Evolutionary conservation across 305 asterid genomes (phyloP), one percentile per base, ranked within the genome.

Genomic region (Ilex paraguariensis): DNA sequence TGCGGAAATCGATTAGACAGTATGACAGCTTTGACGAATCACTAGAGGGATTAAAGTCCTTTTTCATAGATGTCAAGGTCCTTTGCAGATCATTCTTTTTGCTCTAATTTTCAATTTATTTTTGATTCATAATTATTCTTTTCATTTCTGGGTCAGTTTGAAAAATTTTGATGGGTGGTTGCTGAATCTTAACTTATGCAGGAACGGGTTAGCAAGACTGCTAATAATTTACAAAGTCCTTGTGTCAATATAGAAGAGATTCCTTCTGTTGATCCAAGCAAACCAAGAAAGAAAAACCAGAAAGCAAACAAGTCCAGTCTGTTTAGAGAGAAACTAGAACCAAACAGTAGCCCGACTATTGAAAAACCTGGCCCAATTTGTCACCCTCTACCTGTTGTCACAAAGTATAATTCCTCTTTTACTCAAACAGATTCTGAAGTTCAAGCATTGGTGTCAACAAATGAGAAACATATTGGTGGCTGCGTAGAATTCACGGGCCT

Each of bases 11-110:
- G 30, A 78, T 93, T 69, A 84, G 77, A 76, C 81, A 77, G 62
- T 88, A 81, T 67, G 83, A 68, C 69, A 46, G 68, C 77, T 84
- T 90, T 72, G 92, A 83, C 51, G 84, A 82, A 53, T 83, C 99
- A 61, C 54, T 93, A 39, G 82, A 84, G 31, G 79, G 87, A 59
- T 76, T 93, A 65, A 86, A 80, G 72, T 73, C 90, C 66, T 93
- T 90, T 81, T 93, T 90, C 71, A 67, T 68, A 76, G 87, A 85
- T 66, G 85, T 81, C 65, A 86, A 93, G 93, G 97, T 90, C 76
- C 48, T 67, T 14, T 52, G 33, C 40, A 64, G 53, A 49, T 49
- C 11, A 11, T 11, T 52, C 30, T 14, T 14, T 17, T n/a, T 52
- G 12, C 10, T 52, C 9, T 36, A 36, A 36, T 4, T 36, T 3